Evolutionary conservation across 768 basidiomycete species (phyloP).

Genomic region (Piloderma croceum): DNA sequence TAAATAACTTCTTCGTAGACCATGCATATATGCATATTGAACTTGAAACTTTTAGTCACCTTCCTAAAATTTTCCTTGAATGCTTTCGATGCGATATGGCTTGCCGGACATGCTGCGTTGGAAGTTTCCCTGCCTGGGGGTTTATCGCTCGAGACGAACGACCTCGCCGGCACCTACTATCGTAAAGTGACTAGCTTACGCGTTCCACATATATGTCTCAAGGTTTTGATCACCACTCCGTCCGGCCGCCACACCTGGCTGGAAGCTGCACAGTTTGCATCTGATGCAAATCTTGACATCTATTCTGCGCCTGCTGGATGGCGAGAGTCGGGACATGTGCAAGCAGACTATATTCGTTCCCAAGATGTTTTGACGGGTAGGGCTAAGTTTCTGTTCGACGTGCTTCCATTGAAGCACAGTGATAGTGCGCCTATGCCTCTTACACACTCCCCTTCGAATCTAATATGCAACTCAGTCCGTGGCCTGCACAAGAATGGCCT

Average conservation of each 20-base stretch:
- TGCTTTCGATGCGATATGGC: slow-evolving; percentile 51
- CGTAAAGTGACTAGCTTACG: slow-evolving; percentile 57
- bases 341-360: slow-evolving; percentile 58
- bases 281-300: slow-evolving; percentile 60
- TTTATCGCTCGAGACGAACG: slow-evolving; percentile 64
- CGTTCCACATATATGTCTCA: slow-evolving; percentile 45
- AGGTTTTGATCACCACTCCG: slow-evolving; percentile 43
- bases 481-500: slow-evolving; percentile 42
- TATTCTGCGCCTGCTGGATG: slow-evolving; percentile 62
- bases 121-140: slow-evolving; percentile 54
- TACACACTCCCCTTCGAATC: not conserved
- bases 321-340: slow-evolving; percentile 42
- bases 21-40: not conserved
- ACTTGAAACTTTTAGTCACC: slow-evolving; percentile 51
- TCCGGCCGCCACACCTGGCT: slow-evolving; percentile 50
- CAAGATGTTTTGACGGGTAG: slow-evolving; percentile 72
- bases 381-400: slow-evolving; percentile 46
- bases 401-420: slow-evolving; percentile 6
- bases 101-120: slow-evolving; percentile 46
- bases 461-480: not conserved
- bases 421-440: not conserved
- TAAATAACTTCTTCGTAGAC: slow-evolving; percentile 27
- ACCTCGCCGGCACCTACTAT: slow-evolving; percentile 64
- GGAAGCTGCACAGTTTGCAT: slow-evolving; percentile 49
- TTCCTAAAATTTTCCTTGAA: slow-evolving; percentile 68